Evolutionary conservation across 345 rosid species (phyloP), one percentile per base, ranked within the genome.

Genomic region (Fremontodendron californicum): DNA sequence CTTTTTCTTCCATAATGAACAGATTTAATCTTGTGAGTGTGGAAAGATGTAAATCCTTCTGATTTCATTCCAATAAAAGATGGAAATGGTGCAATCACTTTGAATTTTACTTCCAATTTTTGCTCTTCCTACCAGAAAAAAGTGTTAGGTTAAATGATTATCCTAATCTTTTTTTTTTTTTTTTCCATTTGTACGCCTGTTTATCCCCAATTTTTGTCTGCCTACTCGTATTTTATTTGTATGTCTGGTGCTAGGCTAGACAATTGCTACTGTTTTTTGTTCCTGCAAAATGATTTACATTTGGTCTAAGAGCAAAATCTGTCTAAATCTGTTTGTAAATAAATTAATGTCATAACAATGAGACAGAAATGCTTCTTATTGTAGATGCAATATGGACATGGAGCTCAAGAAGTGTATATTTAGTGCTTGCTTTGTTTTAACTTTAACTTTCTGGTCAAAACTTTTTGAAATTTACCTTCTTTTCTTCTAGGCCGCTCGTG

Each of bases 401-500:
- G 42, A 46, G 15, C 58, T 29, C 25, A 48, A 70, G 58, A 16
- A 18, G 25, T 18, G 15, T 18, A 29, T 54, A 70, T 31, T 18
- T 16, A 27, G 57, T 29, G 8, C 42, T 42, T 70, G 21, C 21
- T 68, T 45, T 48, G 27, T 70, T 7, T 70, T 48, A 48, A 18
- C 27, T 49, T 33, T 49, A 35, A 1, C 61, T 11, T 49, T 71
- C 37, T 4, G 27, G 18, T 49, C 75, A 31, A 51, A 71, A 19
- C 60, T 16, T 49, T 49, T 19, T 33, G 40, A 71, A 9, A 0
- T 2, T 49, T 18, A 71, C 45, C 61, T 51, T 64, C 23, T 76
- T 63, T 65, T 37, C 3, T 31, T 78, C 42, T 80, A 93, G 98
- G 98, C 90, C 61, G 97, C 84, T 86, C 94, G 83, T 66, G 98